Evolutionary conservation across 139 green algal genomes (phyloP), one percentile per base, ranked within the genome.

Genomic region (Chlamydomonas incerta): DNA sequence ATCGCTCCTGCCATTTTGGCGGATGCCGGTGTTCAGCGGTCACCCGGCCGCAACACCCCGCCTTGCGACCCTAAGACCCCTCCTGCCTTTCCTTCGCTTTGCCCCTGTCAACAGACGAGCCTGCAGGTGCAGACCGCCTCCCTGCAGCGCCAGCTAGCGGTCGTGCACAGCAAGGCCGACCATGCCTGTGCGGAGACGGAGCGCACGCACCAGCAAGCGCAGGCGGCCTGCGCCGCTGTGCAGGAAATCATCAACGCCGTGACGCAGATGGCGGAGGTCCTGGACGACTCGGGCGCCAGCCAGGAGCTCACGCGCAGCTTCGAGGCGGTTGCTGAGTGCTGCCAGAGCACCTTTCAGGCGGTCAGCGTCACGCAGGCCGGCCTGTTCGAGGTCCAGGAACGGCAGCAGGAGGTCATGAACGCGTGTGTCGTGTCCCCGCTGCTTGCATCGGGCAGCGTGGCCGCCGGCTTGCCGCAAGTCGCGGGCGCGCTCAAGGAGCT

Each of bases 221-320:
- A 69, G 8, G 47, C 60, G 28, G 79, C 79, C 21, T 3, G 35
- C 6, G 47, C 65, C 14, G 47, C 79, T 0, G 50, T 68, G 0
- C n/a, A 60, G 46, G 47, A 68, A 0, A 52, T 75, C 3, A 50
- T 68, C 29, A 33, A 11, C 9, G 14, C 79, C 8, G 79, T 85
- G 1, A 85, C 65, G 10, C 47, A 37, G 21, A 23, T 85, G 20
- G 79, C 79, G 3, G 79, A 85, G 23, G 10, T 34, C 13, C 50
- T 85, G 31, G 79, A 85, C 33, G 79, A 50, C 3, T 55, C 47
- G 0, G 66, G 46, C 8, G 65, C 66, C 23, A 76, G 46, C 23
- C 47, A 34, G 11, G 79, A 76, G 47, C 66, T 85, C 28, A 76
- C 46, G 14, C 63, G 24, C 20, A 67, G 79, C 79, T 85, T 85